These are phyloP conservation scores for Teratosphaeria nubilosa DNA, from an alignment of 2,329 filamentous ascomycete genomes.

Conservation along the genomic window DNA sequence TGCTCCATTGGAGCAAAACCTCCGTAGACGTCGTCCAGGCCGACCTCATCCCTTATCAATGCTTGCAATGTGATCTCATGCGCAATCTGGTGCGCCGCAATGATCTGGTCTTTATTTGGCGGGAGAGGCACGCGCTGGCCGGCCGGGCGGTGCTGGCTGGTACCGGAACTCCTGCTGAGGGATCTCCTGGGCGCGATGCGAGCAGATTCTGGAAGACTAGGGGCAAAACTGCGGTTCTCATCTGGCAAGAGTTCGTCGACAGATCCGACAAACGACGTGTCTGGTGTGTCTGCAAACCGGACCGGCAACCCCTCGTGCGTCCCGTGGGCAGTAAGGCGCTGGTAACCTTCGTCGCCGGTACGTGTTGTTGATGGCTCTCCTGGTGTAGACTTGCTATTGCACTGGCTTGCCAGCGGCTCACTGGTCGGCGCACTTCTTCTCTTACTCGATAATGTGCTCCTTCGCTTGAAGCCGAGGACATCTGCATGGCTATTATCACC, in stretches of 20 bases:
- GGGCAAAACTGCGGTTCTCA: conserved; percentile 9
- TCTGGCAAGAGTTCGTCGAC: conserved; percentile 17
- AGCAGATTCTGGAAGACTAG: conserved; percentile 5
- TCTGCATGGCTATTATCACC: conserved; percentile 4
- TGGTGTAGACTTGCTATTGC: neutral
- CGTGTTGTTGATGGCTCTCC: conserved; percentile 6
- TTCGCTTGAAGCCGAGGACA: conserved; percentile 7
- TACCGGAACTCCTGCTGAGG: neutral
- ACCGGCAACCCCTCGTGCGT: conserved; percentile 1
- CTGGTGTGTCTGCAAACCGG: conserved; percentile 10
- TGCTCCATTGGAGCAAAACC: conserved; percentile 8
- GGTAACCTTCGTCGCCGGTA: conserved; percentile 17
- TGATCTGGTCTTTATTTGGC: conserved; percentile 19
- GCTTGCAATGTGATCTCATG: conserved; percentile 26
- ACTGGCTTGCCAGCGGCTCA: conserved; percentile 5
- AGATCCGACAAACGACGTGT: conserved; percentile 19
- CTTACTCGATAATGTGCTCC: conserved; percentile 11
- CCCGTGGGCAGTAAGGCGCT: conserved; percentile 14
- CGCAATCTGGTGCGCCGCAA: conserved; percentile 21
- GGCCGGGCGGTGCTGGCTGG: neutral
- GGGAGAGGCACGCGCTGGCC: neutral
- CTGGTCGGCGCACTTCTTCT: conserved; percentile 7
- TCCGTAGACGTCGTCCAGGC: conserved; percentile 10
- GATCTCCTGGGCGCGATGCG: conserved; percentile 6
- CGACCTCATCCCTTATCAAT: conserved; percentile 20